Evolutionary conservation across 1,139 yeast species (phyloP).

Genomic region (Lodderomyces oxycetoniae): DNA sequence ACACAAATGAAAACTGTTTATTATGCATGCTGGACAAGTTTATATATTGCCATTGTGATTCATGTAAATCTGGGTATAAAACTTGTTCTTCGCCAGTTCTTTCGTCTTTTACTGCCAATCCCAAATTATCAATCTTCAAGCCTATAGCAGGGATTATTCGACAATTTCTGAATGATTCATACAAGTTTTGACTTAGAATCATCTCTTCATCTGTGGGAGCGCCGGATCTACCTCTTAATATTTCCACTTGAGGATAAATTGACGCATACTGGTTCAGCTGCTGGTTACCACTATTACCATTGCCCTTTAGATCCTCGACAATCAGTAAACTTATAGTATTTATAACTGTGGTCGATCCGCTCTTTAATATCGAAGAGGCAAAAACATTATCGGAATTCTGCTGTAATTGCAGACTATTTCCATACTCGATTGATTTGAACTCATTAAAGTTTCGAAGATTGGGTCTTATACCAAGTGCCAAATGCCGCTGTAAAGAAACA

Average conservation of each 20-base stretch:
- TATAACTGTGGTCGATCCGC: constrained; percentile 72
- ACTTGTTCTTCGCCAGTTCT: constrained; percentile 19
- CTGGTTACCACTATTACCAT: constrained; percentile 22
- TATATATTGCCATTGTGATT: constrained; percentile 17
- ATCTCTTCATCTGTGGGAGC: constrained; percentile 92
- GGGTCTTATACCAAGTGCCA: constrained; percentile 69
- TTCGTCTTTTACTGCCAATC: constrained; percentile 44
- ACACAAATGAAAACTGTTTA: constrained; percentile 54
- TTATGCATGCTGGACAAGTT: constrained; percentile 15
- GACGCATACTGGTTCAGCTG: constrained; percentile 31
- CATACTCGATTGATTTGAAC: constrained; percentile 54
- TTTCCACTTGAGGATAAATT: constrained; percentile 76
- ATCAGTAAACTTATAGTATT: constrained; percentile 74
- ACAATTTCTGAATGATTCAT: constrained; percentile 54
- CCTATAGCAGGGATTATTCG: constrained; percentile 46
- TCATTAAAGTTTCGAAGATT: constrained; percentile 68
- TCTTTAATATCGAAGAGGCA: constrained; percentile 68
- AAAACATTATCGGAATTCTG: constrained; percentile 42
- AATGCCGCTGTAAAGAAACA: constrained; percentile 71
- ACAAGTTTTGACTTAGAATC: constrained; percentile 66
- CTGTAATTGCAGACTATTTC: constrained; percentile 21
- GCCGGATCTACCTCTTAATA: constrained; percentile 68
- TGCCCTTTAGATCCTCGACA: constrained; percentile 44
- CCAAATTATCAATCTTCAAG: constrained; percentile 43
- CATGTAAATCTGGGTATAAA: constrained; percentile 37